Conservation (phyloP, 2,329 filamentous ascomycete species). For the Aspergillus fumigatiaffinis region DNA sequence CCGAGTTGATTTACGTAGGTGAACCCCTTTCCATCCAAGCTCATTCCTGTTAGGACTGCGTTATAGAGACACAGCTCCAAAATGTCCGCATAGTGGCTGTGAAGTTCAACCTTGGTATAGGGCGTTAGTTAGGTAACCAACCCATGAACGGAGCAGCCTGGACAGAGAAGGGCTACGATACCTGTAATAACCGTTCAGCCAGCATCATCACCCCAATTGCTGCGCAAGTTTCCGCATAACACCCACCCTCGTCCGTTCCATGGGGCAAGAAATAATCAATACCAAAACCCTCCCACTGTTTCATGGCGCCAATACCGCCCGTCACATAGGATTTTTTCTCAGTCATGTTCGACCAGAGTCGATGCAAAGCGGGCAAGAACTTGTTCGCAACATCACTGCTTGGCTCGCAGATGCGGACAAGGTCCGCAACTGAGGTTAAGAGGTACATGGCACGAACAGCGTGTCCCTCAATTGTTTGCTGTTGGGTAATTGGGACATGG, state of each 20-base stretch:
- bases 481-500: conserved; percentile 52
- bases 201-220: conserved; percentile 60
- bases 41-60: conserved; percentile 56
- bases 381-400: conserved; percentile 13
- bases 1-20: conserved; percentile 61
- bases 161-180: background rate
- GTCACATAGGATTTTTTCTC: conserved; percentile 61
- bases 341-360: conserved; percentile 59
- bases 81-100: conserved; percentile 53
- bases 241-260: conserved; percentile 57
- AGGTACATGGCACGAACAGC: conserved; percentile 60
- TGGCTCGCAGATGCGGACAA: conserved; percentile 37
- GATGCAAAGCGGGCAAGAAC: conserved; percentile 35
- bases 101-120: conserved; percentile 44
- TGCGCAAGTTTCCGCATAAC: conserved; percentile 61
- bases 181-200: conserved; percentile 46
- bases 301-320: conserved; percentile 56
- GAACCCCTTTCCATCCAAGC: conserved; percentile 53
- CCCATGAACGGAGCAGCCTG: conserved; percentile 1
- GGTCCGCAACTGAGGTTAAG: conserved; percentile 55
- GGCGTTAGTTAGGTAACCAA: background rate
- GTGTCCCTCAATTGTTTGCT: conserved; percentile 56
- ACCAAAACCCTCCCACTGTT: conserved; percentile 60
- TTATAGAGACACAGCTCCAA: conserved; percentile 62
- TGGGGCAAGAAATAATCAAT: conserved; percentile 58